Evolutionary conservation across 2,329 filamentous ascomycete genomes (phyloP).

Genomic region (Huntiella bhutanensis): DNA sequence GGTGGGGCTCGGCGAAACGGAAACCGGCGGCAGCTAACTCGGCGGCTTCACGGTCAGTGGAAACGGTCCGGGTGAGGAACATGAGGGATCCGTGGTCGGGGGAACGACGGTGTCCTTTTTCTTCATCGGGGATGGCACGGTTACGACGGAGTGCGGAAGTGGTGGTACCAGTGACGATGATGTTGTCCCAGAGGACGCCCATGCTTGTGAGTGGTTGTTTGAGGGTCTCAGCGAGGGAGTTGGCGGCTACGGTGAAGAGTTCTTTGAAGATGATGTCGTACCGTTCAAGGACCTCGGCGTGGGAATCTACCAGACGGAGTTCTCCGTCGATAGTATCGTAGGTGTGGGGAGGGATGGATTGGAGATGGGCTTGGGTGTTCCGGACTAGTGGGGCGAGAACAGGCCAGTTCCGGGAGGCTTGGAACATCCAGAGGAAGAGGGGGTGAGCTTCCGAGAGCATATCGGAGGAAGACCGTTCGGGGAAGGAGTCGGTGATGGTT

Average conservation of each 20-base stretch:
- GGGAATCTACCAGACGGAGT: slow-evolving; percentile 30
- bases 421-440: slow-evolving; percentile 75
- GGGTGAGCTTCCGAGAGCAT: slow-evolving; percentile 59
- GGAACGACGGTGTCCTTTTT: slow-evolving; percentile 21
- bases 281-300: slow-evolving; percentile 41
- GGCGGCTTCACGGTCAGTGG: slow-evolving; percentile 24
- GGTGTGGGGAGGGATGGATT: slow-evolving; percentile 24
- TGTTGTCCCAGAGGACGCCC: slow-evolving; percentile 58
- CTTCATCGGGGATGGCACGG: slow-evolving; percentile 17
- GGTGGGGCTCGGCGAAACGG: slow-evolving; percentile 52
- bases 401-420: slow-evolving; percentile 60
- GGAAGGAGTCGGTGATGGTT: slow-evolving; percentile 62
- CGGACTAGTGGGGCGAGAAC: slow-evolving; percentile 48
- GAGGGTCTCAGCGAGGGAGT: slow-evolving; percentile 50
- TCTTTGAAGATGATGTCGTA: slow-evolving; percentile 67
- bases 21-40: slow-evolving; percentile 50
- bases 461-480: slow-evolving; percentile 44
- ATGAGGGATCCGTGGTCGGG: slow-evolving; percentile 44
- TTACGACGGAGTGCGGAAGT: background rate
- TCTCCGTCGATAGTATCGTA: slow-evolving; percentile 18
- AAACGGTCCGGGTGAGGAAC: slow-evolving; percentile 53
- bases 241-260: slow-evolving; percentile 63
- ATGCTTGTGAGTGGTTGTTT: slow-evolving; percentile 42
- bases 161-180: slow-evolving; percentile 36
- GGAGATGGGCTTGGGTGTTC: slow-evolving; percentile 55